phyloP scores from a whole-genome alignment of 1,284 basidiomycete genomes.

The Peniophora sp. region DNA sequence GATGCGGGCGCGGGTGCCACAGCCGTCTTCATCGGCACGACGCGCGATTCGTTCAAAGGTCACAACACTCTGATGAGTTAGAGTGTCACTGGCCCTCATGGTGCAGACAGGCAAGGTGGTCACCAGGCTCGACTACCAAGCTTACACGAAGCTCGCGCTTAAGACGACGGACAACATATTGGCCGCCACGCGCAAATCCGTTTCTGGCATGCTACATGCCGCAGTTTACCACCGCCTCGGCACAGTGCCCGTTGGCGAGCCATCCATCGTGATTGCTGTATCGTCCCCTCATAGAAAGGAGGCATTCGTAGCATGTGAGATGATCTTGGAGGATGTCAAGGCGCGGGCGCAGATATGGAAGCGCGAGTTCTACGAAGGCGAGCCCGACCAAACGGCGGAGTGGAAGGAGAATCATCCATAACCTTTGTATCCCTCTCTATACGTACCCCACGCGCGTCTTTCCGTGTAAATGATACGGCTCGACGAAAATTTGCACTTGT shows the following conservation, averaged over 20 bases:
- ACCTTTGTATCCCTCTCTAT: too few species aligned
- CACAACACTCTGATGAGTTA: background rate
- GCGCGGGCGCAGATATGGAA: conserved; percentile 84
- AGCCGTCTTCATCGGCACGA: conserved; percentile 70
- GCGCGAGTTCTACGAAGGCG: conserved; percentile 74
- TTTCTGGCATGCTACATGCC: conserved; percentile 39
- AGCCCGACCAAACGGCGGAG: conserved; percentile 49
- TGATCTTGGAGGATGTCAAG: conserved; percentile 80
- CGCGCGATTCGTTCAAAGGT: conserved; percentile 58
- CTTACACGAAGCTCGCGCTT: conserved; percentile 77
- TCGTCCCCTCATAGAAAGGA: conserved; percentile 82
- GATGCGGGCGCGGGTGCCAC: conserved; percentile 64
- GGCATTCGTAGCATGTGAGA: conserved; percentile 75
- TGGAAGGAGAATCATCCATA: conserved; percentile 61
- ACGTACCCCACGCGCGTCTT: too few species aligned
- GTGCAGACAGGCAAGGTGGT: conserved; percentile 54
- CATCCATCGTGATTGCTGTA: conserved; percentile 80
- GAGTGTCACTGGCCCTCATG: background rate
- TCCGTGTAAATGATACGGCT: too few species aligned
- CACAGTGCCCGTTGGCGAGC: conserved; percentile 67
- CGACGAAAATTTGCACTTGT: too few species aligned
- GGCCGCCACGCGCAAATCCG: conserved; percentile 32
- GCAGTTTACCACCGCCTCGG: conserved; percentile 77
- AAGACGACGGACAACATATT: conserved; percentile 68
- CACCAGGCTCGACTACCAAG: conserved; percentile 72